These are phyloP conservation scores for Excoecaria cochinchinensis DNA, from an alignment of 345 rosid genomes.

Conservation along the genomic window DNA sequence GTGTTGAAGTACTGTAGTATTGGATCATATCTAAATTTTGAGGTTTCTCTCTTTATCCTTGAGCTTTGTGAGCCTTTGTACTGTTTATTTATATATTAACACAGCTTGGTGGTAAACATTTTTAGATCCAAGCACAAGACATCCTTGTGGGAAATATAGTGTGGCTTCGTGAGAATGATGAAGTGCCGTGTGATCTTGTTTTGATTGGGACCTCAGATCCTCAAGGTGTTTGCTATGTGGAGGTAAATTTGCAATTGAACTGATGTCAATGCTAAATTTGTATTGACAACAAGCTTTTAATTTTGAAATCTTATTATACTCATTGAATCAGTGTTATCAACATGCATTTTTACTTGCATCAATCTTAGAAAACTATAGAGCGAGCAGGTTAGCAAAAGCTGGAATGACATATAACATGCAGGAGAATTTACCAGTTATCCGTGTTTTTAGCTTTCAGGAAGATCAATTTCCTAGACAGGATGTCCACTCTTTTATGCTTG, in stretches of 20 bases:
- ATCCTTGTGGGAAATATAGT: slow-evolving; percentile 83
- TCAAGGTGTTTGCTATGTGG: slow-evolving; percentile 88
- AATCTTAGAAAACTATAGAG: not conserved
- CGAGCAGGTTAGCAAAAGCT: not conserved
- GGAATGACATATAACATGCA: not conserved
- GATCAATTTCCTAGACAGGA: not conserved
- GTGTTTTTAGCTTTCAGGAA: not conserved
- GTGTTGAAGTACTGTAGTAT: not conserved
- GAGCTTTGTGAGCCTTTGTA: not conserved
- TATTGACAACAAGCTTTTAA: not conserved
- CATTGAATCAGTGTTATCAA: not conserved
- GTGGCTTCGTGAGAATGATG: slow-evolving; percentile 99
- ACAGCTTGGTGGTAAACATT: slow-evolving; percentile 16
- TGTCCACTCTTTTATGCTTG: not conserved
- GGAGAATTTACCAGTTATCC: not conserved
- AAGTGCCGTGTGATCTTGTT: slow-evolving; percentile 98
- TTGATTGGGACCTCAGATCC: slow-evolving; percentile 90
- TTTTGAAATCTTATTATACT: not conserved
- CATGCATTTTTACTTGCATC: not conserved
- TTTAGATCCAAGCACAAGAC: slow-evolving; percentile 88
- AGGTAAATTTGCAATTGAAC: slow-evolving; percentile 44
- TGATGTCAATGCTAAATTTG: not conserved
- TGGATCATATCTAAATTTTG: not conserved
- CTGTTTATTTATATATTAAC: not conserved
- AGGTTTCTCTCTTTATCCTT: not conserved